These are phyloP conservation scores for Oldenlandia corymbosa DNA, from an alignment of 257 asterid species.

Conservation along the genomic window DNA sequence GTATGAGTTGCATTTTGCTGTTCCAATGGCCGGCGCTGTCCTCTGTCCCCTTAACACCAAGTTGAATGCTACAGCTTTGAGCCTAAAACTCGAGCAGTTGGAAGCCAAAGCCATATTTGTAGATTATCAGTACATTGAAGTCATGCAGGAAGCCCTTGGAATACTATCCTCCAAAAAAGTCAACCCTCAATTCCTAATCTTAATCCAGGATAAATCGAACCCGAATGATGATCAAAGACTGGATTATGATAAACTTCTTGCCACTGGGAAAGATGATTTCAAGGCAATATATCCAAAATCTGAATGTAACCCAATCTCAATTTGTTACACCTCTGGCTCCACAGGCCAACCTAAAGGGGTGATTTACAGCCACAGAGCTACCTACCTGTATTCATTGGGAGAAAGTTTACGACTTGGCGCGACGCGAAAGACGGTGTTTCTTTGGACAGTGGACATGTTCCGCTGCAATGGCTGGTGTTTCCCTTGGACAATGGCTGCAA, in stretches of 20 bases:
- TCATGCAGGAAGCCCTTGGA: conserved; percentile 35
- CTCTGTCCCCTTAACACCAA: conserved; percentile 48
- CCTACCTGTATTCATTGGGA: conserved; percentile 51
- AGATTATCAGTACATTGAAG: conserved; percentile 33
- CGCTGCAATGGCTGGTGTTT: conserved; percentile 81
- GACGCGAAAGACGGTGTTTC: conserved; percentile 35
- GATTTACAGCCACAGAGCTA: conserved; percentile 68
- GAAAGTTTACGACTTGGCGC: conserved; percentile 29
- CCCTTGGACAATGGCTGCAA: conserved; percentile 73
- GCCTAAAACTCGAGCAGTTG: conserved; percentile 37
- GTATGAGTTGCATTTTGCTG: conserved; percentile 61
- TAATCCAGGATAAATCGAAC: conserved; percentile 28
- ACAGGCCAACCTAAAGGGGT: conserved; percentile 78
- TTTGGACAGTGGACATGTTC: conserved; percentile 76
- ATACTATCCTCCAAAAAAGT: conserved; percentile 23
- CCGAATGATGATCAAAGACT: background rate
- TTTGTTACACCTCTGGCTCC: conserved; percentile 75
- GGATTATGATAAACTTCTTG: conserved; percentile 40
- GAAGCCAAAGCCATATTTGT: conserved; percentile 52
- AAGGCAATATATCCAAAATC: conserved; percentile 41
- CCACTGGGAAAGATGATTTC: conserved; percentile 36
- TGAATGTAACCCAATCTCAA: conserved; percentile 60
- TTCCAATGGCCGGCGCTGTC: conserved; percentile 69
- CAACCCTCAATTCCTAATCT: conserved; percentile 29
- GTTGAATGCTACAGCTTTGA: conserved; percentile 37